Evolutionary conservation across 2,329 filamentous ascomycete genomes (phyloP), one percentile per base, ranked within the genome.

Genomic region (Nectriaceae sp.): DNA sequence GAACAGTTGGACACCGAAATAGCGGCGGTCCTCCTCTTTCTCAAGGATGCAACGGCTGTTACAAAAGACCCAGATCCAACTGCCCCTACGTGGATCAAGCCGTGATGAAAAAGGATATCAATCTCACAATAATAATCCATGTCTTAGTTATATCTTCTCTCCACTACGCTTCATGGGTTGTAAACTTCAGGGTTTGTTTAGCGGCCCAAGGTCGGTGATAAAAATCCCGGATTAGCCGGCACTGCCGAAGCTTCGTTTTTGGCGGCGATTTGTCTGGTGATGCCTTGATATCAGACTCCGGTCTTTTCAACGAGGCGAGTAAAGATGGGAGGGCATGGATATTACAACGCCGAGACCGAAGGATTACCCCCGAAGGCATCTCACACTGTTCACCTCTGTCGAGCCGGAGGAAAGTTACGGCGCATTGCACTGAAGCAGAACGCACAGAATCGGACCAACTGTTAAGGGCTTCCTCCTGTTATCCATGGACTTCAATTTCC

Each of bases 341-440:
- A n/a, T 21, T 21, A 37, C 37, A 42, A 5, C 21, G 38, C 44
- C 21, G 46, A 48, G 35, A 26, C 46, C 40, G 40, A 43, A n/a
- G 37, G 18, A n/a, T 35, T 48, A 48, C 43, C 46, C 22, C 46
- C 46, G 46, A 48, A 48, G n/a, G n/a, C n/a, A n/a, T n/a, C n/a
- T n/a, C n/a, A n/a, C n/a, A n/a, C n/a, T n/a, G n/a, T n/a, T n/a
- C n/a, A n/a, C n/a, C n/a, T n/a, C n/a, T n/a, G n/a, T n/a, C n/a
- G n/a, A n/a, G n/a, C n/a, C n/a, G n/a, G n/a, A n/a, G n/a, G n/a
- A n/a, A n/a, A n/a, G n/a, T n/a, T n/a, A n/a, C n/a, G n/a, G n/a
- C n/a, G n/a, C n/a, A n/a, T n/a, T n/a, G n/a, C n/a, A n/a, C n/a
- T n/a, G n/a, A n/a, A n/a, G n/a, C n/a, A n/a, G n/a, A n/a, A n/a